These are phyloP conservation scores for Saprolegnia diclina DNA, from an alignment of 352 stramenopile genomes.

Conservation along the genomic window DNA sequence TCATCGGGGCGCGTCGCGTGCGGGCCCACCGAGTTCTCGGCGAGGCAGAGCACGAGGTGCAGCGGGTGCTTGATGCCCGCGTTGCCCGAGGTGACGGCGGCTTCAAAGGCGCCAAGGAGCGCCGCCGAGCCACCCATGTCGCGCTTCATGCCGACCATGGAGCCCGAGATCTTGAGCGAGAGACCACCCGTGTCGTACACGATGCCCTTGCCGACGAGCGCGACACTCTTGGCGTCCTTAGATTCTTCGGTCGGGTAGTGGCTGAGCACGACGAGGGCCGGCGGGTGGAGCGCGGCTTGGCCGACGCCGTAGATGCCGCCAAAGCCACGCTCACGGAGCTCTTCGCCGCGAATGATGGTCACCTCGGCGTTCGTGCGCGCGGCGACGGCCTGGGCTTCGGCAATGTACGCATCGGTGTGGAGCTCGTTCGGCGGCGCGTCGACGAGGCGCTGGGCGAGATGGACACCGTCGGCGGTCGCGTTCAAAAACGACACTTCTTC, in stretches of 20 bases:
- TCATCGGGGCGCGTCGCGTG: constrained; percentile 90
- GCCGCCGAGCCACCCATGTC: constrained; percentile 88
- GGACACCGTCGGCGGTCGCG: constrained; percentile 74
- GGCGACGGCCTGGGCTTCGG: constrained; percentile 58
- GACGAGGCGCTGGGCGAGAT: constrained; percentile 81
- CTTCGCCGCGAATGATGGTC: constrained; percentile 86
- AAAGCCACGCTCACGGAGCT: constrained; percentile 85
- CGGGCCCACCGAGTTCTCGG: constrained; percentile 92
- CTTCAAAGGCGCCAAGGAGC: constrained; percentile 59
- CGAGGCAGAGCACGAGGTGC: constrained; percentile 87
- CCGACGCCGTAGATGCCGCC: constrained; percentile 91
- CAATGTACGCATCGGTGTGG: constrained; percentile 83
- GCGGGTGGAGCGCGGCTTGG: constrained; percentile 82
- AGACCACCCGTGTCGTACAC: constrained; percentile 96
- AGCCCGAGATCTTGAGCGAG: constrained; percentile 85
- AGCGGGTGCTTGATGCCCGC: constrained; percentile 78
- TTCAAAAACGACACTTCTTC: constrained; percentile 39
- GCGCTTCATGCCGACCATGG: constrained; percentile 92
- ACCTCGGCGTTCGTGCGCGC: constrained; percentile 56
- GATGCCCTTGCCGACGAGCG: constrained; percentile 94
- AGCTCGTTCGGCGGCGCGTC: constrained; percentile 88
- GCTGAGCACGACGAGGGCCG: constrained; percentile 88
- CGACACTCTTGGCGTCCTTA: constrained; percentile 44
- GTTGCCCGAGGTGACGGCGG: constrained; percentile 86
- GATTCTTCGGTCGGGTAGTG: constrained; percentile 47